phyloP scores from a whole-genome alignment of 495 filamentous ascomycete genomes.

The Xylaria scruposa region DNA sequence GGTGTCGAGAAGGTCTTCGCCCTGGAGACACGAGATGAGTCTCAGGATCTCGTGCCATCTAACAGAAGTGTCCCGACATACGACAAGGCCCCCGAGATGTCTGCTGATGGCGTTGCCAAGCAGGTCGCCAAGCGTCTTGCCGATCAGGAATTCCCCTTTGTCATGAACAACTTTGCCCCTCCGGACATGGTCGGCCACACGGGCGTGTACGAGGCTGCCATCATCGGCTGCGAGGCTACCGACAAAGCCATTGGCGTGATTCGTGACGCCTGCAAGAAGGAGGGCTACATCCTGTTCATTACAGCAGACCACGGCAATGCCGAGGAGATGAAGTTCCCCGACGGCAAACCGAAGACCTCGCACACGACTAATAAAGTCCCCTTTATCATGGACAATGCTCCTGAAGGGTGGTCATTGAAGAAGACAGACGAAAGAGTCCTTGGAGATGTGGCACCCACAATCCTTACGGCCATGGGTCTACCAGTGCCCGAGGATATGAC shows the following conservation, averaged over 20 bases:
- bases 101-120: conserved; percentile 82
- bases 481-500: conserved; percentile 91
- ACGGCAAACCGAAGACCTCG: conserved; percentile 94
- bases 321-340: conserved; percentile 97
- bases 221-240: conserved; percentile 81
- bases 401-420: conserved; percentile 85
- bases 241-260: conserved; percentile 93
- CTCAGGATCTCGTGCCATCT: conserved; percentile 65
- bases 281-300: conserved; percentile 90
- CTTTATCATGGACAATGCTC: conserved; percentile 97
- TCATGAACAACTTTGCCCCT: conserved; percentile 99
- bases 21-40: conserved; percentile 76
- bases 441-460: conserved; percentile 93
- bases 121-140: conserved; percentile 83
- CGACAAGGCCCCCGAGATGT: conserved; percentile 96
- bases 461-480: conserved; percentile 89
- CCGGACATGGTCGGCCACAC: conserved; percentile 99
- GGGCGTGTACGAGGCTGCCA: conserved; percentile 95
- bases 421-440: conserved; percentile 80
- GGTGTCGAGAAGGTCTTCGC: conserved; percentile 97
- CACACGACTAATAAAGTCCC: conserved; percentile 98
- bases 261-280: conserved; percentile 89
- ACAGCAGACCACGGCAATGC: conserved; percentile 97
- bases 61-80: conserved; percentile 89
- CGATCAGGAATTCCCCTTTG: conserved; percentile 84